Percentiles rank a stretch among this genome's conserved stretches.
Conservation (phyloP, 768 basidiomycete species). For the Suillus luteus region DNA sequence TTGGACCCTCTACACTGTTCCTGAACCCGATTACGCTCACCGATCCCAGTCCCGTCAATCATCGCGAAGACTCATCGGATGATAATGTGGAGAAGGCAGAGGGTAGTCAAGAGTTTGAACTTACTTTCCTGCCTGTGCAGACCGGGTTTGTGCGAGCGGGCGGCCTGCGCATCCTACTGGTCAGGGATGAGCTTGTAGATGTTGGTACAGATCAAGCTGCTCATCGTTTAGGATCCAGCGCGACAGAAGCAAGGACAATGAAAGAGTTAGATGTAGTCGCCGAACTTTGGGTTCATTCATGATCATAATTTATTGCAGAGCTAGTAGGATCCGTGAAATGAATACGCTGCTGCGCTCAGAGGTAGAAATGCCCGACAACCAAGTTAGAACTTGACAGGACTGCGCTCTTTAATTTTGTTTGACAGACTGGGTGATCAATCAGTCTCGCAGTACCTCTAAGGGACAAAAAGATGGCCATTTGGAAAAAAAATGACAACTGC, state of each 20-base stretch:
- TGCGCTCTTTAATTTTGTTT: background rate
- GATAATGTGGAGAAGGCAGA: constrained; percentile 33
- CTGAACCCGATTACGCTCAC: constrained; percentile 46
- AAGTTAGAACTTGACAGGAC: background rate
- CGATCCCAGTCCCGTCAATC: constrained; percentile 9
- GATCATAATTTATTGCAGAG: constrained; percentile 10
- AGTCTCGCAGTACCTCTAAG: no score
- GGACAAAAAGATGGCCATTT: no score
- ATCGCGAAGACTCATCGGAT: constrained; percentile 15
- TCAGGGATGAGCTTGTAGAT: constrained; percentile 54
- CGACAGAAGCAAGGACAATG: constrained; percentile 47
- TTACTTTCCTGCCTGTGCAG: constrained; percentile 59
- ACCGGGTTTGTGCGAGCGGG: constrained; percentile 67
- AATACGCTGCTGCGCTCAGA: background rate
- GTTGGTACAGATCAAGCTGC: constrained; percentile 27
- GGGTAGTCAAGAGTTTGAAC: constrained; percentile 58
- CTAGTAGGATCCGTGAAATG: background rate
- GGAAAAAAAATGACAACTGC: background rate
- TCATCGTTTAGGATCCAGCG: constrained; percentile 20
- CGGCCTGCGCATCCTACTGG: constrained; percentile 68
- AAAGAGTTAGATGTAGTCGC: constrained; percentile 74
- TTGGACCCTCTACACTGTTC: constrained; percentile 53
- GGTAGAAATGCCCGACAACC: background rate
- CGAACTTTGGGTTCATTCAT: constrained; percentile 65
- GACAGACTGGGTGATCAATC: background rate